Evolutionary conservation across 768 basidiomycete genomes (phyloP).

Genomic region (Strobilomyces confusus): DNA sequence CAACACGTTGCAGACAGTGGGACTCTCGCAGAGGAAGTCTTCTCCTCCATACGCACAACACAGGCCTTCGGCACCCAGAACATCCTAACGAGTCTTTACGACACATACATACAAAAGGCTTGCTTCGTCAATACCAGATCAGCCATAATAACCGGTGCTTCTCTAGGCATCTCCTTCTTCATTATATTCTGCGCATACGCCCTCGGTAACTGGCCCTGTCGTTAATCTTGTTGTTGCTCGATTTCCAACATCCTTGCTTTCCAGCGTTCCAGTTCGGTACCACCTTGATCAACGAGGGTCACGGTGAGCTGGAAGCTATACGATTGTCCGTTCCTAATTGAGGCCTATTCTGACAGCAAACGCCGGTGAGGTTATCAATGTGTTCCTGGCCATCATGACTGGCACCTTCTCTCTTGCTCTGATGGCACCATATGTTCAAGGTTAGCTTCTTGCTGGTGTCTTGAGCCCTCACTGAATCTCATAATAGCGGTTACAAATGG

Average conservation of each 20-base stretch:
- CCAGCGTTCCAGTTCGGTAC: constrained; percentile 87
- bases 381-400: constrained; percentile 79
- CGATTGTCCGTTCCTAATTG: background rate
- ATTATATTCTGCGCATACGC: constrained; percentile 75
- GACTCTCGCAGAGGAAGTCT: too few species aligned
- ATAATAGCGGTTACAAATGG: constrained; percentile 66
- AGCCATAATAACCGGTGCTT: constrained; percentile 56
- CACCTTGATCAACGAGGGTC: constrained; percentile 64
- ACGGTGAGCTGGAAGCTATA: constrained; percentile 37
- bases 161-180: constrained; percentile 76
- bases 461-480: too few species aligned
- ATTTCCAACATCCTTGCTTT: constrained; percentile 2
- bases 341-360: constrained; percentile 37
- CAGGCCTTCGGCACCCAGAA: constrained; percentile 87
- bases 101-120: constrained; percentile 53
- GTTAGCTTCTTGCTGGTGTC: constrained; percentile 30
- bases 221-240: background rate
- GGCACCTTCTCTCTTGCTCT: constrained; percentile 87
- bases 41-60: too few species aligned
- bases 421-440: constrained; percentile 86
- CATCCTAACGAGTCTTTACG: constrained; percentile 61
- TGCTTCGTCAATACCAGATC: constrained; percentile 52
- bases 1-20: too few species aligned
- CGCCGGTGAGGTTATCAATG: constrained; percentile 78
- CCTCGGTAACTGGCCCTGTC: constrained; percentile 41